phyloP scores from a whole-genome alignment of 208 protist genomes.

The Lotmaria passim region DNA sequence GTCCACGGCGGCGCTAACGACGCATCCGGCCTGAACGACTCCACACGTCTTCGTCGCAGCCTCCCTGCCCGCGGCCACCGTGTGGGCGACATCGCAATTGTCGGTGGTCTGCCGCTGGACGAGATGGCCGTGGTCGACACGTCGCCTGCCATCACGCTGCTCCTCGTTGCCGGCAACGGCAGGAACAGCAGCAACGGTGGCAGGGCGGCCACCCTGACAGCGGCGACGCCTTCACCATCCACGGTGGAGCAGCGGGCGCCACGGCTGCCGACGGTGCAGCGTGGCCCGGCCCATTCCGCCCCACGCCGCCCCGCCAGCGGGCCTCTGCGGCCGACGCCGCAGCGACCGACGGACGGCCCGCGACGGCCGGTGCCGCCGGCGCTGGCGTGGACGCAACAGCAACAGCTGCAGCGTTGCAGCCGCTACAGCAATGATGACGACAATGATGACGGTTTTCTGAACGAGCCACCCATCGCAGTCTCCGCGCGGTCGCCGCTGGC shows the following conservation, averaged over 20 bases:
- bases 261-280: conserved; percentile 15
- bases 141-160: conserved; percentile 26
- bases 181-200: not conserved
- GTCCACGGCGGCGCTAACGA: not conserved
- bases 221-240: too few relatives aligned
- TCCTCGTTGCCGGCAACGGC: conserved; percentile 20
- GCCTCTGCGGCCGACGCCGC: conserved; percentile 12
- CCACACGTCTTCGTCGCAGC: conserved; percentile 18
- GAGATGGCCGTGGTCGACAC: conserved; percentile 22
- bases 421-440: conserved; percentile 3
- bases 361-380: not conserved
- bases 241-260: conserved; percentile 7
- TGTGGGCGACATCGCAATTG: conserved; percentile 29
- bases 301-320: conserved; percentile 18
- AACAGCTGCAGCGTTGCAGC: not conserved
- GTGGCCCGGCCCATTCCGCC: not conserved
- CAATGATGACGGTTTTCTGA: not conserved
- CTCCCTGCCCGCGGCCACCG: conserved; percentile 29
- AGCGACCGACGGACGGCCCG: not conserved
- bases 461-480: not conserved
- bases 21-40: not conserved
- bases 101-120: conserved; percentile 29
- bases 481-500: conserved; percentile 9
- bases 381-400: conserved; percentile 1
- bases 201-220: too few relatives aligned